These are phyloP conservation scores for Neolecta irregularis DNA, from an alignment of 1,139 yeast genomes.

Conservation along the genomic window DNA sequence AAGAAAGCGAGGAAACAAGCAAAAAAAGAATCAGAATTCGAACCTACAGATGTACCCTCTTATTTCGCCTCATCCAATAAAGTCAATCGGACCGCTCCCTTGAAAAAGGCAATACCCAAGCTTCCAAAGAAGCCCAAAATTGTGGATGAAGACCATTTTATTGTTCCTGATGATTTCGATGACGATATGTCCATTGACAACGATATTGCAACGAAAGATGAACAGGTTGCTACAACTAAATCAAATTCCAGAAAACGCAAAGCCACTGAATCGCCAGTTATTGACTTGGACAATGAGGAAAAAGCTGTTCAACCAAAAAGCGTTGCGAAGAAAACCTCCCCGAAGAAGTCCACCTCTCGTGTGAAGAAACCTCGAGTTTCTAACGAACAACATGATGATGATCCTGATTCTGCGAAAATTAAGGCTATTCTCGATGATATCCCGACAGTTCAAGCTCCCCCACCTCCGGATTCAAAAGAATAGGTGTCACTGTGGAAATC, in stretches of 20 bases:
- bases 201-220: neutral
- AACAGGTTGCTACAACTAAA: conserved; percentile 3
- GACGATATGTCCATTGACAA: conserved; percentile 2
- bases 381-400: no score
- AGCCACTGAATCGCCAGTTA: no score
- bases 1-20: no score
- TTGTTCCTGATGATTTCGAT: conserved; percentile 5
- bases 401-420: no score
- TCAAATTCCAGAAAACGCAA: conserved; percentile 7
- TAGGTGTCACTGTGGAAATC: neutral
- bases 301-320: no score
- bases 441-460: no score
- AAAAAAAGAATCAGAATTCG: conserved; percentile 2
- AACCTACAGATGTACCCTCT: conserved; percentile 3
- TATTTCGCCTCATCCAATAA: conserved; percentile 2
- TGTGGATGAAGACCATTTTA: conserved; percentile 1
- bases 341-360: no score
- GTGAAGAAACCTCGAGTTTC: no score
- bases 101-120: neutral
- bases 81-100: neutral
- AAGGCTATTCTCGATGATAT: no score
- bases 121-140: neutral
- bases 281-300: no score
- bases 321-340: no score
- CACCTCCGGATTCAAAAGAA: no score